phyloP scores from a whole-genome alignment of 1,284 basidiomycete genomes.

The Cutaneotrichosporon cutaneum region DNA sequence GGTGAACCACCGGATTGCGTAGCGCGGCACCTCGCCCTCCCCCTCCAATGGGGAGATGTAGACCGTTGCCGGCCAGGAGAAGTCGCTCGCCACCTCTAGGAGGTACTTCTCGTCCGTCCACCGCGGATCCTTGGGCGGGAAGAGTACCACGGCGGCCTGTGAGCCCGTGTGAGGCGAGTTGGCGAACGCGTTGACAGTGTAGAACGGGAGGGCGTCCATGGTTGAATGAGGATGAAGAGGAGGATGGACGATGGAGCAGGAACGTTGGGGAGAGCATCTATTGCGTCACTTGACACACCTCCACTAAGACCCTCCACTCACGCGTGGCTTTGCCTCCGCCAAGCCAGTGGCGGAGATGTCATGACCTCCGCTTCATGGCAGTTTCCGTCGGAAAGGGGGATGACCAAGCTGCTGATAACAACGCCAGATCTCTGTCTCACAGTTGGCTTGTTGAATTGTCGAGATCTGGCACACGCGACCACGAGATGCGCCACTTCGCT shows the following conservation, averaged over 20 bases:
- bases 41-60: constrained; percentile 15
- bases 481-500: too few relatives aligned
- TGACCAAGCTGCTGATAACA: too few relatives aligned
- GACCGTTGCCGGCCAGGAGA: constrained; percentile 40
- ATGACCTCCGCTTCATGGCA: too few relatives aligned
- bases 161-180: constrained; percentile 35
- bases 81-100: constrained; percentile 30
- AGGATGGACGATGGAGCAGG: not conserved
- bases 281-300: too few relatives aligned
- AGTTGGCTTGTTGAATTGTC: too few relatives aligned
- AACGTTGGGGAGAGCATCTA: too few relatives aligned
- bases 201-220: constrained; percentile 27
- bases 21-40: constrained; percentile 22
- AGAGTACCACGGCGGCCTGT: constrained; percentile 43
- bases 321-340: too few relatives aligned
- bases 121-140: constrained; percentile 25
- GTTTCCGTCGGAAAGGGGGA: too few relatives aligned
- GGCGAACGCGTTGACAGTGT: constrained; percentile 42
- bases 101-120: constrained; percentile 31
- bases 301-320: too few relatives aligned
- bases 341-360: too few relatives aligned
- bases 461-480: too few relatives aligned
- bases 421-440: too few relatives aligned
- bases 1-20: constrained; percentile 37
- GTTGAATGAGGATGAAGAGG: not conserved